Base-by-base conservation (phyloP, 2,329 filamentous ascomycete genomes). In the Thyridium curvatum region DNA sequence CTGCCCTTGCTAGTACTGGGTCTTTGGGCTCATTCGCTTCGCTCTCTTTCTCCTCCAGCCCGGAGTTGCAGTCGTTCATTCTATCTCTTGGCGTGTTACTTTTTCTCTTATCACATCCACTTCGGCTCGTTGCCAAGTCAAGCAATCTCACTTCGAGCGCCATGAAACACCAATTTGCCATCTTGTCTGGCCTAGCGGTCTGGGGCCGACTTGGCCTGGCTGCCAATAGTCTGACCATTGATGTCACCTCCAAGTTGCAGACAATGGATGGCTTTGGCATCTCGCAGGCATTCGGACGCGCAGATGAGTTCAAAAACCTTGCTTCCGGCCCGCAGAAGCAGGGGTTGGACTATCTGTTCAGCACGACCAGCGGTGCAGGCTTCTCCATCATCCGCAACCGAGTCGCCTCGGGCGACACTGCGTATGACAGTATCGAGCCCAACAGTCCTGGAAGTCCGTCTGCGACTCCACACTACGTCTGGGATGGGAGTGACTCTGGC, bases 351-450 rank as follows among this genome's bases (percentile, higher is more conserved):
- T 54, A 62, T 28, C 54, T 74, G 2, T 72, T 72, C 50, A 65
- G 54, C 50, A 61, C 58, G 2, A 62, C 58, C 12, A 61, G 54
- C 0, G 68, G 70, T 2, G 69, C 69, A 3, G 71, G 70, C 0
- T 56, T 75, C 40, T 66, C 65, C 7, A 73, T 75, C 43, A 54
- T 74, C 16, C 64, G 71, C 5, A 73, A 72, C 44, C 60, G 68
- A 1, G 66, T 74, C 34, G 69, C 66, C 4, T 65, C 60, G 14
- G 42, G 42, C 14, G 36, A 35, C 18, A 32, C 39, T 3, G 44
- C 43, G 26, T n/a, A n/a, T n/a, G 44, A 46, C 21, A 45, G 43
- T 32, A 59, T 66, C 37, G 40, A 60, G 40, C 59, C 60, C 2
- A 56, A 41, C 17, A 53, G 45, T 14, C 58, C 60, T 3, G 53